Base-by-base conservation (phyloP, 176 grass and related monocot genomes). In the Areca catechu region DNA sequence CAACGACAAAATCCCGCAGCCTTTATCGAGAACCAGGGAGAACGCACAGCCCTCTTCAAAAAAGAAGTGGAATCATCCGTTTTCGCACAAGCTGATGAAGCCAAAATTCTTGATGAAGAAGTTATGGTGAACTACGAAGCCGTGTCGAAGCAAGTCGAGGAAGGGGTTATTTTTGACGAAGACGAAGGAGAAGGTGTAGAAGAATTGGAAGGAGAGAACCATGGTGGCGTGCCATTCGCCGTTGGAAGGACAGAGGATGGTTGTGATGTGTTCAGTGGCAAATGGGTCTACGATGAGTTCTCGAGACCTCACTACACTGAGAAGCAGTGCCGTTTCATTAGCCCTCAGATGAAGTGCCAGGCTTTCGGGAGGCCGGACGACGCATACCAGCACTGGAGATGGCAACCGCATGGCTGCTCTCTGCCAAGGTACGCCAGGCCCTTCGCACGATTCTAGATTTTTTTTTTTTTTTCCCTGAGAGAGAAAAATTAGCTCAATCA, bases 351-450 rank as follows among this genome's bases (percentile, higher is more conserved):
- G 24, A 69, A 22, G 28, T 69, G 66, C 19, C 53, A 57, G 24
- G 66, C 66, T 48, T 22, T 22, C 9, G 66, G 66, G 19, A 57
- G 66, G 15, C 53, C 25, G 15, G 66, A 69, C 5, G 23, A 29
- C 15, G 18, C 15, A 19, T 69, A 69, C 16, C 66, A 57, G 20
- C 19, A 48, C 20, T 69, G 66, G 66, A 69, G 66, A 57, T 69
- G 66, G 66, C 53, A 69, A 18, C 66, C 66, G 22, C 53, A 69
- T 56, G 14, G 20, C 10, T 69, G 66, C 30, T 57, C 66, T 69
- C 30, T 69, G 14, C 54, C 53, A 48, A 57, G 66, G 66, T 68
- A 56, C 12, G 7, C 29, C 0, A 30, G 24, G 24, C 15, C 16
- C 20, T 14, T 60, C 22, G 14, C 34, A 43, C 2, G 34, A 29